Percentiles rank a stretch among this genome's conserved stretches.
phyloP scores from a whole-genome alignment of 495 filamentous ascomycete genomes.

The Aspergillus carlsbadensis region DNA sequence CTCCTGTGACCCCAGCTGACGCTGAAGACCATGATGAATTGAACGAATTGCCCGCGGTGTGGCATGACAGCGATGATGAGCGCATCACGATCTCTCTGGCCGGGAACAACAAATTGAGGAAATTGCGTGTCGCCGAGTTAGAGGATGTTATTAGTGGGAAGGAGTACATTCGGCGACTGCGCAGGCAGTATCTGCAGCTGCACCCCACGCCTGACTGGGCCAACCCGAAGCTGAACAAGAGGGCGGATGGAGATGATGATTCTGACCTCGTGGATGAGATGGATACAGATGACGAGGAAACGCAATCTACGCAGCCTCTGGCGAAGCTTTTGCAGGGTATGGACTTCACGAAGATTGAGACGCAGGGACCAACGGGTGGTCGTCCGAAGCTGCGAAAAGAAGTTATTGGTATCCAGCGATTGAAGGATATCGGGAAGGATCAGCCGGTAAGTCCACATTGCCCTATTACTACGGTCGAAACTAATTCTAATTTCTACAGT shows the following conservation, averaged over 20 bases:
- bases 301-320: slow-evolving; percentile 69
- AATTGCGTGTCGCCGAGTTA: slow-evolving; percentile 71
- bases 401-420: slow-evolving; percentile 77
- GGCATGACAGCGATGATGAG: slow-evolving; percentile 97
- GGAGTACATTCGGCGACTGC: slow-evolving; percentile 77
- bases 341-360: slow-evolving; percentile 49
- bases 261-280: slow-evolving; percentile 36
- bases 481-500: slow-evolving; percentile 38
- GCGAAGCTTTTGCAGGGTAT: slow-evolving; percentile 73
- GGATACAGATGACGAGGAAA: slow-evolving; percentile 60
- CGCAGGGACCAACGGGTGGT: slow-evolving; percentile 32
- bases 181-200: slow-evolving; percentile 77
- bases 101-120: slow-evolving; percentile 67
- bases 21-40: slow-evolving; percentile 24
- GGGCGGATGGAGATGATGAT: slow-evolving; percentile 50
- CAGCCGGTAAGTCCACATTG: slow-evolving; percentile 51
- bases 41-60: slow-evolving; percentile 53
- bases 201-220: slow-evolving; percentile 84
- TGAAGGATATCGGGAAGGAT: slow-evolving; percentile 60
- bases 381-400: slow-evolving; percentile 77
- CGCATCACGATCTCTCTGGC: slow-evolving; percentile 78
- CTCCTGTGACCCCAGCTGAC: slow-evolving; percentile 33
- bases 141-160: slow-evolving; percentile 85
- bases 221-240: slow-evolving; percentile 47
- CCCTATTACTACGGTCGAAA: slow-evolving; percentile 11